Base-by-base conservation (phyloP, 345 rosid species). In the Eucalyptus paniculata region DNA sequence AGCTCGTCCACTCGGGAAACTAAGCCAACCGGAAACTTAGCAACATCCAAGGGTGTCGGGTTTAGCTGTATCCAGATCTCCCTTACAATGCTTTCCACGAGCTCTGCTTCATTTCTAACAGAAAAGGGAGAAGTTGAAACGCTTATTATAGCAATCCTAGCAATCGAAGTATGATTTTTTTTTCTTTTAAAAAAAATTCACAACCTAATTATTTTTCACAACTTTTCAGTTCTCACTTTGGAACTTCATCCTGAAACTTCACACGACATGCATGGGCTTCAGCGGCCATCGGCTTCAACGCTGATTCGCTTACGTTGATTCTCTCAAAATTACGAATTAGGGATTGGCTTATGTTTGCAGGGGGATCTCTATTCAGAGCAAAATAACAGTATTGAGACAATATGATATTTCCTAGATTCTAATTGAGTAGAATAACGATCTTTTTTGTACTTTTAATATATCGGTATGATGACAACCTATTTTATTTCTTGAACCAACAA, bases 281-380 rank as follows among this genome's bases (percentile, higher is more conserved):
- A n/a, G 72, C 67, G 8, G 67, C 67, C 0, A 60, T 60, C 32
- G n/a, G 32, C 67, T 60, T 60, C n/a, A 26, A 60, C 7, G 7
- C 15, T 60, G 32, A 3, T 28, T 60, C 16, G 32, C 15, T 1
- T 26, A 60, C 67, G 32, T 60, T 26, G 16, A 60, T 60, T 60
- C 32, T 1, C 67, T 60, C 67, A 3, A 60, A 0, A 60, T 60
- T 24, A 0, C 62, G 62, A 23, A 2, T 28, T 60, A 60, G 67
- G 32, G 15, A 60, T 6, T 60, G 67, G 67, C 67, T 60, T 60
- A 12, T 60, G 12, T 28, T 28, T 60, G n/a, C 37, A 30, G 72
- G 37, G 37, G 65, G 1, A 14, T 65, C 0, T 14, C 1, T 28
- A 1, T 2, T 0, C 18, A 7, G 72, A 30, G 0, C 17, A 28